These are phyloP conservation scores for Amauroascus niger DNA, from an alignment of 2,329 filamentous ascomycete species.

Conservation along the genomic window DNA sequence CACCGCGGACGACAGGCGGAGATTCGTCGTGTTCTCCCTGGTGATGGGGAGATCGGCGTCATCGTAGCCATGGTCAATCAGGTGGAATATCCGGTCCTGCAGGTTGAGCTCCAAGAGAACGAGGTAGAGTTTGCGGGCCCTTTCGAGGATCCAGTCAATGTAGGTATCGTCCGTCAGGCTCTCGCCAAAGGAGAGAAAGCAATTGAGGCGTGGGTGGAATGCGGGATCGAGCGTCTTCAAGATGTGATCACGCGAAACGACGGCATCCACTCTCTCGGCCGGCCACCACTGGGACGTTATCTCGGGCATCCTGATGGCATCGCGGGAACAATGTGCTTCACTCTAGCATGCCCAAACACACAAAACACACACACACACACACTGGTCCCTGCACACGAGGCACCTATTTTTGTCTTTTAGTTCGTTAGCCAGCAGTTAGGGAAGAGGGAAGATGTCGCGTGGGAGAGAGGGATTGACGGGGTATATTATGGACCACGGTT, in stretches of 20 bases:
- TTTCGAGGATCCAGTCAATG: constrained; percentile 54
- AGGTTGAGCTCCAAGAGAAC: constrained; percentile 50
- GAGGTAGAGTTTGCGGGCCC: constrained; percentile 49
- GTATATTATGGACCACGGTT: background rate
- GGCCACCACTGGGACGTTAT: constrained; percentile 38
- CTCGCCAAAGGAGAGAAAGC: constrained; percentile 35
- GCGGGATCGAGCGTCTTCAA: constrained; percentile 25
- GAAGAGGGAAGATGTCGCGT: background rate
- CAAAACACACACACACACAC: too few relatives aligned
- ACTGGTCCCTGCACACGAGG: background rate
- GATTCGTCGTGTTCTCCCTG: constrained; percentile 40
- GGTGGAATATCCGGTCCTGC: constrained; percentile 53
- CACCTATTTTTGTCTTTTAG: background rate
- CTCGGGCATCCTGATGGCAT: constrained; percentile 22
- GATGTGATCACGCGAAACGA: constrained; percentile 35
- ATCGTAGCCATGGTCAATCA: constrained; percentile 53
- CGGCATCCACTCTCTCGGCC: constrained; percentile 37
- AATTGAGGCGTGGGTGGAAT: constrained; percentile 27
- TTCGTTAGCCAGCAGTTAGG: too few relatives aligned
- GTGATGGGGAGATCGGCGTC: constrained; percentile 52
- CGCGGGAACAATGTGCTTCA: constrained; percentile 13
- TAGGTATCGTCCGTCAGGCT: constrained; percentile 43
- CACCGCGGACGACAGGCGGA: constrained; percentile 44
- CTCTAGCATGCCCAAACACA: constrained; percentile 18
- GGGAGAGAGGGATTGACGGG: constrained; percentile 10